phyloP scores from a whole-genome alignment of 1,284 basidiomycete genomes.

The Microstroma glucosiphilum region DNA sequence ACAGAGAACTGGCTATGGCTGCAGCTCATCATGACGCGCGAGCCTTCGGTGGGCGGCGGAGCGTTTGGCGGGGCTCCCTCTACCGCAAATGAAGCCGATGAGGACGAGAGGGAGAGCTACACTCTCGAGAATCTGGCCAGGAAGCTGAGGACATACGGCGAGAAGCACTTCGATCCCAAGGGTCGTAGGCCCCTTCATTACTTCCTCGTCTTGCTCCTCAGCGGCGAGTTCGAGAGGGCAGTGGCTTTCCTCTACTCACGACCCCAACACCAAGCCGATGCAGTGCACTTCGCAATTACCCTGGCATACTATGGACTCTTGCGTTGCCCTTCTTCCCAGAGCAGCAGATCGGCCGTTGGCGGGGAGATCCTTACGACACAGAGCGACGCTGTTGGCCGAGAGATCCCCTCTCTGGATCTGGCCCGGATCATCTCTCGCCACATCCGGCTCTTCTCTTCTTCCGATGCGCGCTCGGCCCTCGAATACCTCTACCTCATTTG shows the following conservation, averaged over 20 bases:
- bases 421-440: conserved; percentile 86
- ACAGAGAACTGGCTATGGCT: conserved; percentile 99
- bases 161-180: conserved; percentile 81
- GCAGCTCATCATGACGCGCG: conserved; percentile 70
- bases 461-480: conserved; percentile 85
- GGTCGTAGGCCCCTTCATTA: conserved; percentile 64
- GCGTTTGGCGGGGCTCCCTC: conserved; percentile 17
- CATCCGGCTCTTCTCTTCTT: conserved; percentile 78
- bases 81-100: conserved; percentile 24
- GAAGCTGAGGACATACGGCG: conserved; percentile 68
- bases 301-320: conserved; percentile 89
- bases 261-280: conserved; percentile 81
- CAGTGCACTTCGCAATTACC: conserved; percentile 86
- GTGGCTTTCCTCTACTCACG: conserved; percentile 84
- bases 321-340: conserved; percentile 67
- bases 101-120: conserved; percentile 53
- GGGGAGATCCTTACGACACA: conserved; percentile 15
- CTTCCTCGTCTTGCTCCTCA: conserved; percentile 83
- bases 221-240: conserved; percentile 88
- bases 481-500: conserved; percentile 91
- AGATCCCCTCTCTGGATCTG: conserved; percentile 59
- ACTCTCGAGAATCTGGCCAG: conserved; percentile 73
- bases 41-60: conserved; percentile 37
- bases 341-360: background rate
- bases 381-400: conserved; percentile 12